Evolutionary conservation across 1,284 basidiomycete species (phyloP), one percentile per base, ranked within the genome.

Genomic region (Microstroma glucosiphilum): DNA sequence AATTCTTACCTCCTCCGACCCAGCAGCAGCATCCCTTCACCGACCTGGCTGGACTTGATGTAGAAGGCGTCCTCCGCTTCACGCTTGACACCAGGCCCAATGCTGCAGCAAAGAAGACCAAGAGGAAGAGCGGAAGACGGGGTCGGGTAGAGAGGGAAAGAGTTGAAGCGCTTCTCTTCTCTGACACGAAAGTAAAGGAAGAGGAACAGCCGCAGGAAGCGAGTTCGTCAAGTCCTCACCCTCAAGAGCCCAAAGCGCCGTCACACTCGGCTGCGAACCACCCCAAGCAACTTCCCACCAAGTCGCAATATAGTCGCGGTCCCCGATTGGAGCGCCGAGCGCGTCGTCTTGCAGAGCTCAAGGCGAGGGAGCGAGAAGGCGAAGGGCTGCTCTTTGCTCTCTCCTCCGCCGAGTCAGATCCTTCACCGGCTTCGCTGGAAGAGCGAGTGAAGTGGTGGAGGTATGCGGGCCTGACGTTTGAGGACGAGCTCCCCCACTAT

Each of bases 291-390:
- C n/a, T 37, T 3, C 30, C 30, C 9, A 37, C 30, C 30, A 37
- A 37, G 13, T 21, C 43, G 21, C 43, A 17, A 48, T 21, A 21
- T 48, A 48, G 51, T 6, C 25, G 26, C 26, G 21, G 51, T 2
- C 51, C 21, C 51, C 6, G 25, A 25, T 25, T 19, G 13, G 51
- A 54, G 51, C 51, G 51, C 13, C 15, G 17, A 8, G 51, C 51
- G 7, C 51, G 51, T 19, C 51, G 51, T 19, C 21, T 54, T 15
- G 51, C 51, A 13, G 51, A 54, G 21, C 51, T 23, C 17, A 54
- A 54, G 51, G 51, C 51, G 6, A 54, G 25, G 51, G 51, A 54
- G 21, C 15, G 51, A 15, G 51, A 54, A 25, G 51, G 51, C 2
- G 17, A 54, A 54, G 51, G 51, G 13, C 15, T 54, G 3, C 43